Conservation (phyloP, 306 rosid species). For the Castanospermum australe region DNA sequence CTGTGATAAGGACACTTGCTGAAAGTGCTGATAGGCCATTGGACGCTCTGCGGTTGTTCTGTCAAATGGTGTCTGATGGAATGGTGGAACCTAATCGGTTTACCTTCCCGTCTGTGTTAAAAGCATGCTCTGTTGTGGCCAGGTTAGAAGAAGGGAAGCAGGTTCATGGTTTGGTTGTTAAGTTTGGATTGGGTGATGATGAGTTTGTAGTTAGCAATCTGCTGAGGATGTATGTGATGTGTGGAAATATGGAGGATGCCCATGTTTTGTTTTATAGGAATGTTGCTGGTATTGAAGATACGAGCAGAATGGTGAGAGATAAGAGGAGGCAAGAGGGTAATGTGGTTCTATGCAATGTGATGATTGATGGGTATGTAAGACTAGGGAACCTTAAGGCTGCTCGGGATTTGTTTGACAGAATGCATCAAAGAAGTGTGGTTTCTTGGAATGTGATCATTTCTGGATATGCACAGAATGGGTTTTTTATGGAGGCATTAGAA, state of each 20-base stretch:
- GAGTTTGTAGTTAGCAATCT: conserved; percentile 66
- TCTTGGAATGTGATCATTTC: conserved; percentile 83
- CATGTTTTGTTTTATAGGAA: conserved; percentile 51
- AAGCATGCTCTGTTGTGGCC: conserved; percentile 57
- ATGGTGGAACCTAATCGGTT: conserved; percentile 58
- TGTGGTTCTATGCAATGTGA: conserved; percentile 73
- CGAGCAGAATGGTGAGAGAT: conserved; percentile 19
- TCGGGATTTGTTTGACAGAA: conserved; percentile 50
- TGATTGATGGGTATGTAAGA: conserved; percentile 65
- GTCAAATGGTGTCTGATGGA: conserved; percentile 50
- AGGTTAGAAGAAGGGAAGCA: conserved; percentile 58
- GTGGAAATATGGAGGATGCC: conserved; percentile 59
- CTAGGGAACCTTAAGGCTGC: conserved; percentile 53
- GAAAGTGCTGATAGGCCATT: conserved; percentile 39
- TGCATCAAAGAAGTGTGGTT: conserved; percentile 68
- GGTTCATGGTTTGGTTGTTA: conserved; percentile 70
- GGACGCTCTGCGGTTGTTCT: conserved; percentile 47
- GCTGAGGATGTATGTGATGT: conserved; percentile 71
- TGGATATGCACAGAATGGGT: conserved; percentile 68
- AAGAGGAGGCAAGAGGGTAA: conserved; percentile 52
- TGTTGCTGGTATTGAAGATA: conserved; percentile 23
- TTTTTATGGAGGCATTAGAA: conserved; percentile 57
- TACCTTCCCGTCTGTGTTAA: conserved; percentile 72
- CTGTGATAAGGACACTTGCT: conserved; percentile 62
- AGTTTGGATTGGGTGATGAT: conserved; percentile 58